phyloP scores from a whole-genome alignment of 1,139 yeast genomes.

The Taphrina deformans region DNA sequence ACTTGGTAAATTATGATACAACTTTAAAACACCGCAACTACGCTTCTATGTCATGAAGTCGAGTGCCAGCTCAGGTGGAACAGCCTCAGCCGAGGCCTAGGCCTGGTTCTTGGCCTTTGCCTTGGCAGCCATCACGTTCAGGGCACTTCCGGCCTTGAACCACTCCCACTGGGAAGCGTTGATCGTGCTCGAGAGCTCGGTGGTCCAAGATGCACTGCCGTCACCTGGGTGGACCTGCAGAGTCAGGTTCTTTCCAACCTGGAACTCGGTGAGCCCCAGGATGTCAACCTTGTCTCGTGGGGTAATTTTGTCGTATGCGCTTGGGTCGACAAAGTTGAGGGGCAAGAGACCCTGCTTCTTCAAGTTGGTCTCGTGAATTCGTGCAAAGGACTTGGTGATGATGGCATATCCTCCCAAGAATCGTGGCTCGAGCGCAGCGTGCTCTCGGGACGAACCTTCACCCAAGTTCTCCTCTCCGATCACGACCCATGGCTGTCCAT shows the following conservation, averaged over 20 bases:
- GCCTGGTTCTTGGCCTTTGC: conserved; percentile 38
- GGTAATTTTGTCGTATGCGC: conserved; percentile 91
- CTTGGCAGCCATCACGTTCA: conserved; percentile 87
- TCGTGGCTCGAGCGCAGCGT: conserved; percentile 99
- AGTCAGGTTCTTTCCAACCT: conserved; percentile 89
- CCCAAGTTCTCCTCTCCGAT: conserved; percentile 99
- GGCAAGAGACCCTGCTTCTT: conserved; percentile 98
- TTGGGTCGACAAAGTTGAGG: conserved; percentile 82
- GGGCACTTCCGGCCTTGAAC: conserved; percentile 99
- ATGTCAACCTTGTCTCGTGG: conserved; percentile 88
- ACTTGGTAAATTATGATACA: not conserved
- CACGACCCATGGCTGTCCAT: conserved; percentile 71
- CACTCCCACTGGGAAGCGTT: conserved; percentile 95
- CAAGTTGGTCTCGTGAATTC: conserved; percentile 92
- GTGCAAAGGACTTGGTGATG: conserved; percentile 95
- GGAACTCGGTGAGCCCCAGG: conserved; percentile 75
- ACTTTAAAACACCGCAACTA: not conserved
- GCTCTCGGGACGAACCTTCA: conserved; percentile 99
- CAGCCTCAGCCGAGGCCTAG: not conserved
- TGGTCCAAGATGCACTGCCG: conserved; percentile 65
- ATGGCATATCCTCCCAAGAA: conserved; percentile 98
- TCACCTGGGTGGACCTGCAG: conserved; percentile 88
- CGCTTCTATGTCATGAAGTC: conserved; percentile 4
- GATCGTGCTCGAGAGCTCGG: conserved; percentile 92
- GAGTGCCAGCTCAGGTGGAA: not conserved